Percentiles rank a stretch among this genome's conserved stretches.
Conservation (phyloP, 371 early-diverging fungal genomes). For the Rhizopus arrhizus region DNA sequence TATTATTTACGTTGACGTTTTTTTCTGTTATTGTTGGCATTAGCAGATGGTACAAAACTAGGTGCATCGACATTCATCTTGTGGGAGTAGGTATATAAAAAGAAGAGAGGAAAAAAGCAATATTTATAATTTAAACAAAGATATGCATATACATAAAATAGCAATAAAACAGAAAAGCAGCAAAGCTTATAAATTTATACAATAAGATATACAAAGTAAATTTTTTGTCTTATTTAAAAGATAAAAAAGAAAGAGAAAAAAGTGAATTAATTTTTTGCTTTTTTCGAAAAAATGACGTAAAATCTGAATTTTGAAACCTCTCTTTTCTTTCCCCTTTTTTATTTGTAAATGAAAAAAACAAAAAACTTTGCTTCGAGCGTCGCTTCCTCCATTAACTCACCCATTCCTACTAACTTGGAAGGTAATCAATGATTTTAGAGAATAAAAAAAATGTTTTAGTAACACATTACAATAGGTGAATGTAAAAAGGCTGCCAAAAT, state of each 20-base stretch:
- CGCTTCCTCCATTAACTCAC: conserved; percentile 52
- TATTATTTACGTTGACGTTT: conserved; percentile 10
- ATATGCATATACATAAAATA: not conserved
- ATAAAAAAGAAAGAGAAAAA: not conserved
- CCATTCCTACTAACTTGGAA: conserved; percentile 63
- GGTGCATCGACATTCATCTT: conserved; percentile 31
- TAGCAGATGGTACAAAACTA: conserved; percentile 23
- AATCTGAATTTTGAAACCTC: not conserved
- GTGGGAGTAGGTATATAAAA: not conserved
- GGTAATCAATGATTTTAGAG: conserved; percentile 24
- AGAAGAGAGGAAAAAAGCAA: not conserved
- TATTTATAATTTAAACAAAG: not conserved
- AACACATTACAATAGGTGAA: conserved; percentile 51
- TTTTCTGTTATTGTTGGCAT: conserved; percentile 6
- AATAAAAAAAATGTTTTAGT: not conserved
- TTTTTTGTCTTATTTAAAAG: conserved; percentile 1
- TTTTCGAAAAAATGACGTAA: conserved; percentile 1
- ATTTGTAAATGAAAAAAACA: conserved; percentile 25
- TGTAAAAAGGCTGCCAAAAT: conserved; percentile 78
- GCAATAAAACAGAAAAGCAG: not conserved
- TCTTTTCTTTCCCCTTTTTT: conserved; percentile 7
- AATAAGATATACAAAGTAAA: not conserved
- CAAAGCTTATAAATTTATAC: not conserved
- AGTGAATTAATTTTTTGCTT: not conserved
- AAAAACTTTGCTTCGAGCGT: conserved; percentile 26